Percentiles rank a stretch among this genome's conserved stretches.
Evolutionary conservation across 768 basidiomycete genomes (phyloP).

Genomic region (Suillus ampliporus): DNA sequence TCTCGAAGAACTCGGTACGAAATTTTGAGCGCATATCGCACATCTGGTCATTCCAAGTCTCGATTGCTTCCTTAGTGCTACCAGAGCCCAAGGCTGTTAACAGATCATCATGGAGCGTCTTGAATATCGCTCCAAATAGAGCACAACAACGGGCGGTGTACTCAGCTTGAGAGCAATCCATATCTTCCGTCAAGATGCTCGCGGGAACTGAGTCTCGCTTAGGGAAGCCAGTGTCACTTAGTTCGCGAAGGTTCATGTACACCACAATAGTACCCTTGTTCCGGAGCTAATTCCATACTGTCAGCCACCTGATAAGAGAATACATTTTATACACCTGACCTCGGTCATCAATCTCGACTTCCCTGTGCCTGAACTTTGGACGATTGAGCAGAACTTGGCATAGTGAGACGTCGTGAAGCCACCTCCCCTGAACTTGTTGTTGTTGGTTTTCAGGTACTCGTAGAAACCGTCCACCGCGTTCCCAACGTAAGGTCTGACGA

Average conservation of each 20-base stretch:
- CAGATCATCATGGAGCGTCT: constrained; percentile 2
- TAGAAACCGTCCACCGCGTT: constrained; percentile 22
- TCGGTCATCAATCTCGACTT: constrained; percentile 24
- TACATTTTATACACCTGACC: neutral
- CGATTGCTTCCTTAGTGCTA: neutral
- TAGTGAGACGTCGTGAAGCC: neutral
- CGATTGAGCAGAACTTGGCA: constrained; percentile 19
- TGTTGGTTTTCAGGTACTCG: constrained; percentile 22
- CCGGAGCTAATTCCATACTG: constrained; percentile 9
- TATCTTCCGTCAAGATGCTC: constrained; percentile 16
- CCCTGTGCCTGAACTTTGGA: constrained; percentile 28
- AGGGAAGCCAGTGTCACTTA: constrained; percentile 19
- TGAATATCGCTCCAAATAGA: constrained; percentile 23
- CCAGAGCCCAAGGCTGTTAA: neutral
- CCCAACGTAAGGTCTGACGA: constrained; percentile 9
- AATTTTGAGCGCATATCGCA: neutral
- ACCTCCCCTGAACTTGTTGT: neutral
- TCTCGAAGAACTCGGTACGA: constrained; percentile 5
- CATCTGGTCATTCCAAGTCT: neutral
- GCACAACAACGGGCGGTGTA: constrained; percentile 17
- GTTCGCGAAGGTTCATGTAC: constrained; percentile 21
- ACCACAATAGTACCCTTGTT: constrained; percentile 22
- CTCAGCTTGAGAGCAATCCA: neutral
- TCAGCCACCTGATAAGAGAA: neutral
- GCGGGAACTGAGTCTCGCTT: constrained; percentile 20